Evolutionary conservation across 2,329 filamentous ascomycete species (phyloP), one percentile per base, ranked within the genome.

Genomic region (Neofusicoccum umdonicola): DNA sequence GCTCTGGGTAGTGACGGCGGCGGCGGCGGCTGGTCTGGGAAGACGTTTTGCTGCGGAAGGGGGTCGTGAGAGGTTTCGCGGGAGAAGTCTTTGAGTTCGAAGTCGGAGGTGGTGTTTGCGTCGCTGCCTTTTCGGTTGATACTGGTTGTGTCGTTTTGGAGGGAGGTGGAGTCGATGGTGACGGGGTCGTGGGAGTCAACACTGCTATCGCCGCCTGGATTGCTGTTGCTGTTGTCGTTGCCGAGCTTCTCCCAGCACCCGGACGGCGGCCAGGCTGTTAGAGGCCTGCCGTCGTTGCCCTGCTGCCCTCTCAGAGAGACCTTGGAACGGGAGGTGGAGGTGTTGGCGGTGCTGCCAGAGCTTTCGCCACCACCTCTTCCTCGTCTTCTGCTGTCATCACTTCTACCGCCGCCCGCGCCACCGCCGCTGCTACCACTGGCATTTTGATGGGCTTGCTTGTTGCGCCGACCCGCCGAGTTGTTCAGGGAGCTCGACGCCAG

Each of bases 181-280:
- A 52, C 22, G 22, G 3, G 47, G 19, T 9, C 12, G 31, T 35
- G 34, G 15, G 34, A 15, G 12, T 39, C 27, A 12, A n/a, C n/a
- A 12, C 8, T 19, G 27, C 8, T 13, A 27, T 12, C 34, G 57
- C n/a, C 42, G 57, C n/a, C 57, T 12, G 6, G 9, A 44, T n/a
- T 19, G 57, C 5, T 9, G 35, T 17, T 7, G 34, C 13, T 8
- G 45, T 17, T 3, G 34, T 8, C 34, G 17, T 19, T 4, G 19
- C 27, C 37, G 34, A 62, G n/a, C 39, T 62, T 62, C 39, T 51
- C 47, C 45, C 47, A 62, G 47, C 39, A 58, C 11, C 39, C 39
- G 15, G 54, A 35, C 13, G 22, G 9, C 3, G 22, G 54, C 54
- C 39, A 45, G 2, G 22, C 22, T 13, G 39, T 35, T 35, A 27